Base-by-base conservation (phyloP, 2,329 filamentous ascomycete genomes). In the Cladosporium cucumerinum region DNA sequence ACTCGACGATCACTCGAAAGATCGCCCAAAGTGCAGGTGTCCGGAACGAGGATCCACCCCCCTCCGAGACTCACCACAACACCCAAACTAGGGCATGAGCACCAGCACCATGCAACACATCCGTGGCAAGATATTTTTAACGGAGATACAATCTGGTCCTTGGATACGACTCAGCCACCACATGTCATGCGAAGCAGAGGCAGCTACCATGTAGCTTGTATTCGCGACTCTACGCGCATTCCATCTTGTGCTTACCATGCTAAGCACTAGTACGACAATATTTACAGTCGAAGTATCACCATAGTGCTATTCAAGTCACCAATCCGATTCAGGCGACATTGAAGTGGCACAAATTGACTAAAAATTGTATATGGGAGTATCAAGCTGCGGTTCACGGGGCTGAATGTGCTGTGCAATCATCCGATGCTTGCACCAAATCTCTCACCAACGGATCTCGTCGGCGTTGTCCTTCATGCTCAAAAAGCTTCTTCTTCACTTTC, bases 11-110 rank as follows among this genome's bases (percentile, higher is more conserved):
- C 1, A 49, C 71, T 18, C 64, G 72, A 52, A 64, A 66, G 14
- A 65, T 74, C 5, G 69, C 67, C n/a, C 72, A 74, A 58, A 69
- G 68, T 51, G 71, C 72, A 16, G 73, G 73, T 8, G 65, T 71
- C 34, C 73, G 71, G 72, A 66, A 68, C 48, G 69, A 72, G 18
- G 61, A 67, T 10, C 66, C 66, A 18, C 59, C 61, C 3, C 59
- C 61, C 3, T 73, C 72, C 57, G 65, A 69, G 10, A 46, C 69
- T 49, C 57, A 62, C 8, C 71, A 73, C 49, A 63, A 57, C 10
- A 54, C 18, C n/a, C 1, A 21, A 21, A 21, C 39, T 21, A 12
- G n/a, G 7, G 39, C 8, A 8, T 46, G 39, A 43, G 39, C n/a
- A 46, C 23, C 8, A 21, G 7, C 39, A 21, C 39, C 39, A 5